phyloP scores from a whole-genome alignment of 2,329 filamentous ascomycete genomes.

The Podosphaera leucotricha region DNA sequence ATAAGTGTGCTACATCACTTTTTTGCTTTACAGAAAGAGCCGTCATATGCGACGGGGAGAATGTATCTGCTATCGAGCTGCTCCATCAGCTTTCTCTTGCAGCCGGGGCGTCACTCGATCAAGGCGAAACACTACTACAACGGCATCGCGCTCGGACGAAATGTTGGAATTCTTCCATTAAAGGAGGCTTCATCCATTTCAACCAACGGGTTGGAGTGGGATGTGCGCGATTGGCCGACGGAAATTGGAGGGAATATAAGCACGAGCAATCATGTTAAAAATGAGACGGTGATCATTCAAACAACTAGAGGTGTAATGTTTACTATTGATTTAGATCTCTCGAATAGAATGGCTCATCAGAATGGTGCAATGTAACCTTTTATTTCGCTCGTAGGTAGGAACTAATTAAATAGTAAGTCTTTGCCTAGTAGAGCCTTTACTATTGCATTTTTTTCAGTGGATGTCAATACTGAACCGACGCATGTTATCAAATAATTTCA shows the following conservation, averaged over 20 bases:
- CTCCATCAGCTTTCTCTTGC: conserved; percentile 65
- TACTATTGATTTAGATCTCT: conserved; percentile 33
- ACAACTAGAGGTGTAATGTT: conserved; percentile 46
- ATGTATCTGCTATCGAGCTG: conserved; percentile 61
- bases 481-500: too few species aligned
- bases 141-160: conserved; percentile 26
- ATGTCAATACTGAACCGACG: too few species aligned
- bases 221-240: conserved; percentile 62
- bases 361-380: too few species aligned
- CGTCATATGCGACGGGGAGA: conserved; percentile 25
- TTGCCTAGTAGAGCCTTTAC: too few species aligned
- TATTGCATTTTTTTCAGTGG: too few species aligned
- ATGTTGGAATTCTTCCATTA: conserved; percentile 71
- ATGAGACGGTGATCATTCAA: conserved; percentile 33
- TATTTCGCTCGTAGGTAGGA: too few species aligned
- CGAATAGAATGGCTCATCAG: too few species aligned
- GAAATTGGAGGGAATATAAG: conserved; percentile 50
- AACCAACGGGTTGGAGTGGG: conserved; percentile 71
- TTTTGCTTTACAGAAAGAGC: conserved; percentile 34
- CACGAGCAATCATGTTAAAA: conserved; percentile 57
- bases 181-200: conserved; percentile 57
- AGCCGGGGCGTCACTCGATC: conserved; percentile 42
- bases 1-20: conserved; percentile 76
- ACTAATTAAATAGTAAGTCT: too few species aligned
- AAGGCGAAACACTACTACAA: conserved; percentile 20